Base-by-base conservation (phyloP, 805 yeast species). In the Saturnispora silvae region DNA sequence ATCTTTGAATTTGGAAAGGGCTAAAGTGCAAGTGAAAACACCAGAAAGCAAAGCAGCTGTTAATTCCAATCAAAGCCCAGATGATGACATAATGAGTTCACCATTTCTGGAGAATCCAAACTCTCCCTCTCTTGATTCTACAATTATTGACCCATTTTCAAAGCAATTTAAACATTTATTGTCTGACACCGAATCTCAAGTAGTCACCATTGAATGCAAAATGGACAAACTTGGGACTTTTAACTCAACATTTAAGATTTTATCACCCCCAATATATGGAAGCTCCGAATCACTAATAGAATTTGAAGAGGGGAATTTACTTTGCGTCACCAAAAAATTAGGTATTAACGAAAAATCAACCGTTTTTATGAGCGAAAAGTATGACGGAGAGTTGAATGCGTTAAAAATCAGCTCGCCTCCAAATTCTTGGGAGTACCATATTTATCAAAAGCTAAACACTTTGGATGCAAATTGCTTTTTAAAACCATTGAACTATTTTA, bases 321-420 rank as follows among this genome's bases (percentile, higher is more conserved):
- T 55, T 44, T 70, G 73, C 41, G 54, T 78, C 38, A 63, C 68
- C 20, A 60, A 63, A 33, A 72, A 74, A 48, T 57, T 86, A 10
- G 95, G 95, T 0, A 70, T 69, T 48, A 94, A 94, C n/a, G 92
- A 87, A 0, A 78, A 65, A 59, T 94, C 87, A 0, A 66, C 73
- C 2, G 94, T 84, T 0, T 84, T 75, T 51, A 59, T 84, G 17
- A 77, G 81, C 1, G 87, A 81, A 52, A 61, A 68, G 10, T 57
- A 64, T 4, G 67, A 72, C 42, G 84, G 82, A 1, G 51, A 57
- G 1, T 49, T 70, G 24, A 68, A 65, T 35, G 94, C 95, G 0
- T 57, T 86, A 36, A 86, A 86, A 51, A 70, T 80, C 11, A 85
- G 81, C 50, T 64, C 67, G 14, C 84, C 89, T 0, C 61, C 82